phyloP scores from a whole-genome alignment of 2,329 filamentous ascomycete species.

The Stachybotrys chartarum region DNA sequence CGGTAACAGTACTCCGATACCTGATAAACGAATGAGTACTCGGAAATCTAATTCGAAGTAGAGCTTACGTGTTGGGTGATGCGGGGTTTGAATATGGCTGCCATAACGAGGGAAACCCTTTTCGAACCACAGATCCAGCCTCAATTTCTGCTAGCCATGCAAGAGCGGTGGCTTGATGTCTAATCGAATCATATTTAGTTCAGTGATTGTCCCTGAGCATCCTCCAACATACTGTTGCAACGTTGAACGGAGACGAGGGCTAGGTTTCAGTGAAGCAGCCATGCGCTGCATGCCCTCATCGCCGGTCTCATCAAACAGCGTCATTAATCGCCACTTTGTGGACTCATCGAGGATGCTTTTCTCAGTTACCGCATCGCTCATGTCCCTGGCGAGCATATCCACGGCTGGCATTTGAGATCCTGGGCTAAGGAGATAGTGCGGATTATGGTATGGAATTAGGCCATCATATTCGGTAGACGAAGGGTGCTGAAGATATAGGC shows the following conservation, averaged over 20 bases:
- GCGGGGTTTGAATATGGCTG: background rate
- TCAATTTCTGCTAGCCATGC: background rate
- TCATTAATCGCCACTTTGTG: background rate
- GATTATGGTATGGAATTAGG: conserved; percentile 2
- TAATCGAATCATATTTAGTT: no score
- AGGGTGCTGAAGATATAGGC: conserved; percentile 3
- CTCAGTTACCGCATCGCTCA: no score
- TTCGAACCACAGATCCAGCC: no score
- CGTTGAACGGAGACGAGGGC: background rate
- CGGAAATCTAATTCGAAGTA: background rate
- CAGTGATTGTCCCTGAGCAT: no score
- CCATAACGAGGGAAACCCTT: conserved; percentile 4
- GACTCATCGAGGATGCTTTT: background rate
- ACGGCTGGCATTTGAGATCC: conserved; percentile 5
- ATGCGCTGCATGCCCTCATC: background rate
- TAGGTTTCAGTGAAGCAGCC: background rate
- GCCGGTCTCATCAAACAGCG: background rate
- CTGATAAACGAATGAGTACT: background rate
- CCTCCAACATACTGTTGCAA: background rate
- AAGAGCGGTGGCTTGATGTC: no score
- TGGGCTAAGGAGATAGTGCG: conserved; percentile 4
- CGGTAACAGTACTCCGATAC: conserved; percentile 11
- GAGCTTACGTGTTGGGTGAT: background rate
- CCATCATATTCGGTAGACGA: background rate
- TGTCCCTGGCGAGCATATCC: conserved; percentile 1